phyloP scores from a whole-genome alignment of 2,329 filamentous ascomycete genomes.

The Aspergillus caelatus region DNA sequence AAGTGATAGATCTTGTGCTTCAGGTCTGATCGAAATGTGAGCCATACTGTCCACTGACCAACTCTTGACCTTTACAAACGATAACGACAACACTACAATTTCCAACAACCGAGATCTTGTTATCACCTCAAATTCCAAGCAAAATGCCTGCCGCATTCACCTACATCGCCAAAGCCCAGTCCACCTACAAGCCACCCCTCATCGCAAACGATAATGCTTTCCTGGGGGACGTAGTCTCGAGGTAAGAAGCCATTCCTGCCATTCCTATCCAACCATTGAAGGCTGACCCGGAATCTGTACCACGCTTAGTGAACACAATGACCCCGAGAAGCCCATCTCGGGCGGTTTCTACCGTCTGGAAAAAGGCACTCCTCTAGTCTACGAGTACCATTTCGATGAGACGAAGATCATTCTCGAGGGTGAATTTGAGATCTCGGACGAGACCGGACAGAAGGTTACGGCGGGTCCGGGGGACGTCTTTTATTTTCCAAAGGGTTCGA shows the following conservation, averaged over 20 bases:
- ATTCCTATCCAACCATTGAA: background rate
- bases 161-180: conserved; percentile 62
- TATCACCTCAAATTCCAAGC: conserved; percentile 10
- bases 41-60: background rate
- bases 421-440: conserved; percentile 65
- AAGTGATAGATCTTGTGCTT: background rate
- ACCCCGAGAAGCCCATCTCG: conserved; percentile 62
- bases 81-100: background rate
- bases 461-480: conserved; percentile 68
- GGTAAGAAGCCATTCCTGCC: conserved; percentile 36
- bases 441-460: conserved; percentile 61
- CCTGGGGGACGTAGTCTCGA: conserved; percentile 64
- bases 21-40: background rate
- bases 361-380: conserved; percentile 68
- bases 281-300: conserved; percentile 4
- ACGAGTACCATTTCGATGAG: conserved; percentile 71
- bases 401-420: conserved; percentile 75
- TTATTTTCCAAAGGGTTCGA: conserved; percentile 67
- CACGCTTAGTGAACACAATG: conserved; percentile 52
- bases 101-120: background rate
- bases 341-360: conserved; percentile 69
- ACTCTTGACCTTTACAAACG: background rate
- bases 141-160: conserved; percentile 48
- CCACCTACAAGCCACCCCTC: conserved; percentile 63
- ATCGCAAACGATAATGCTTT: conserved; percentile 71